Percentiles rank a stretch among this genome's conserved stretches.
These are phyloP conservation scores for Candida maris DNA, from an alignment of 805 yeast species.

Conservation along the genomic window DNA sequence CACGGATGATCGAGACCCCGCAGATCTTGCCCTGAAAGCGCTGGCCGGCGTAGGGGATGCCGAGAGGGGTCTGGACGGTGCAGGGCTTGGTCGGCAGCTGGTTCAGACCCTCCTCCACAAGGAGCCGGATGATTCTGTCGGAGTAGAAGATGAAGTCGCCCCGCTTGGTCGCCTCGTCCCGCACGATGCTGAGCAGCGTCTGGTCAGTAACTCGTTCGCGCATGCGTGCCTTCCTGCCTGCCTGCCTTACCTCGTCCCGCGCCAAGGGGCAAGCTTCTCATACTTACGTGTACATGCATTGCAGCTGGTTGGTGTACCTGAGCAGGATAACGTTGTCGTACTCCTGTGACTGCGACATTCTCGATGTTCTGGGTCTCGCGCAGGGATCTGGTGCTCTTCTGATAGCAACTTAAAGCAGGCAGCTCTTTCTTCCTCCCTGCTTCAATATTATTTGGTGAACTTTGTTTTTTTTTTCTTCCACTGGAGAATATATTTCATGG, in stretches of 20 bases:
- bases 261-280: too few species aligned
- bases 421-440: too few species aligned
- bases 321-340: conserved; percentile 60
- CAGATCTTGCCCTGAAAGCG: conserved; percentile 88
- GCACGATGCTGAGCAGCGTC: conserved; percentile 74
- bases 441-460: too few species aligned
- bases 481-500: too few species aligned
- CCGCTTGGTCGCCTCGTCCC: conserved; percentile 75
- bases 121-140: conserved; percentile 86
- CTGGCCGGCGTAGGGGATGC: conserved; percentile 68
- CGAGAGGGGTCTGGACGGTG: conserved; percentile 73
- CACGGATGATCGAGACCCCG: conserved; percentile 97
- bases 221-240: too few species aligned
- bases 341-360: conserved; percentile 15
- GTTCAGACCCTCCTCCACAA: conserved; percentile 95
- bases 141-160: conserved; percentile 94
- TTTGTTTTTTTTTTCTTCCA: not conserved
- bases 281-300: conserved; percentile 70
- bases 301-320: conserved; percentile 86
- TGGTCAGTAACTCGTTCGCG: too few species aligned
- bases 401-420: too few species aligned
- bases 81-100: conserved; percentile 81
- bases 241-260: too few species aligned
- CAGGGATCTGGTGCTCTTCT: too few species aligned
- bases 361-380: not conserved